Conservation (phyloP, 305 asterid species). For the Solanum aculeatissimum region DNA sequence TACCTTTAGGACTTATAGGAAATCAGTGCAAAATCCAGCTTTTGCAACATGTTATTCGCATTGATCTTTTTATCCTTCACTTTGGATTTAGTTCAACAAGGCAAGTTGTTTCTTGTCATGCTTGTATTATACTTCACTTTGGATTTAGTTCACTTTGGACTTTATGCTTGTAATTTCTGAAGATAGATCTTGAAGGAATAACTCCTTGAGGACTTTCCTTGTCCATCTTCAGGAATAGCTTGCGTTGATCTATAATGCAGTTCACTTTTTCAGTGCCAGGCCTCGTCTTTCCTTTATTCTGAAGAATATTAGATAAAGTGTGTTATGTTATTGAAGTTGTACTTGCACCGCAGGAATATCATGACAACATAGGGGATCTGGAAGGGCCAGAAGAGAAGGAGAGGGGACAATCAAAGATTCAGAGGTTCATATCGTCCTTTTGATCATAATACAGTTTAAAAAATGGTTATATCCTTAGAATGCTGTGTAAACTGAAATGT, state of each 20-base stretch:
- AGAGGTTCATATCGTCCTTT: slow-evolving; percentile 63
- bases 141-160: too few species aligned
- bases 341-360: slow-evolving; percentile 55
- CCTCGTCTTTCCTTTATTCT: not conserved
- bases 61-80: not conserved
- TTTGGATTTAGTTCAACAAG: not conserved
- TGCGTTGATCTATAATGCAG: not conserved
- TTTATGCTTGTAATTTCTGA: not conserved
- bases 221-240: not conserved
- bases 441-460: not conserved
- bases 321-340: not conserved
- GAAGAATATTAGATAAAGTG: not conserved
- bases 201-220: not conserved
- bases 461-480: not conserved
- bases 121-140: not conserved
- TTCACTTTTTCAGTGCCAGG: not conserved
- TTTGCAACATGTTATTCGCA: not conserved
- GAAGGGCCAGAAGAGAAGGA: slow-evolving; percentile 99
- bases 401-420: slow-evolving; percentile 65
- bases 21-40: not conserved
- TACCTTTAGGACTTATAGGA: not conserved
- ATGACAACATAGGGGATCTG: slow-evolving; percentile 87
- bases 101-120: not conserved
- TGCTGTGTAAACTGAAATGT: not conserved
- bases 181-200: not conserved